phyloP scores from a whole-genome alignment of 1,284 basidiomycete species.

The Tylopilus orsonianus region DNA sequence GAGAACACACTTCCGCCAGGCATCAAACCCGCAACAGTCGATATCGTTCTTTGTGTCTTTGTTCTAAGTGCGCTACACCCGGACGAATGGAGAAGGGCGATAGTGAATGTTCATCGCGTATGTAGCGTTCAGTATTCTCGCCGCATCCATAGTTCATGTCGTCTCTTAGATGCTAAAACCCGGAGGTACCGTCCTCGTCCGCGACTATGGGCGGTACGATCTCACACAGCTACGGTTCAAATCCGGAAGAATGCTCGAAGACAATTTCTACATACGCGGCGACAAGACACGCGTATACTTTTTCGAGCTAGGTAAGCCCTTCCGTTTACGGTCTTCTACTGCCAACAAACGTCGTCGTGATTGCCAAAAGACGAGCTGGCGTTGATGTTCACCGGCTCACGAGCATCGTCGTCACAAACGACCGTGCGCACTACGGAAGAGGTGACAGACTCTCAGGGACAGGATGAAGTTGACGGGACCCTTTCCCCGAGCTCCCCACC shows the following conservation, averaged over 20 bases:
- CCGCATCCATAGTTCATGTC: not conserved
- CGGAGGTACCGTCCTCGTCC: constrained; percentile 79
- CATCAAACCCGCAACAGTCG: constrained; percentile 67
- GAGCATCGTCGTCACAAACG: constrained; percentile 39
- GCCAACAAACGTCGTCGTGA: not conserved
- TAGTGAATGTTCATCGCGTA: constrained; percentile 82
- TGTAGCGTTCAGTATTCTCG: constrained; percentile 12
- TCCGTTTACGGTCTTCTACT: not conserved
- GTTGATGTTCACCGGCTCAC: constrained; percentile 70
- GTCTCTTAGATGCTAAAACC: constrained; percentile 82
- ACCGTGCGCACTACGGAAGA: constrained; percentile 37
- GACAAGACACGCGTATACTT: constrained; percentile 98
- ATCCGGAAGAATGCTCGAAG: constrained; percentile 81
- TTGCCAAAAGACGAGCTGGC: constrained; percentile 71
- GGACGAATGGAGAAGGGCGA: constrained; percentile 84
- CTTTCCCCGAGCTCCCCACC: constrained; percentile 12
- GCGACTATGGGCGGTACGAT: constrained; percentile 96
- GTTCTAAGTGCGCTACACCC: constrained; percentile 95
- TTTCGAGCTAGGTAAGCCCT: constrained; percentile 72
- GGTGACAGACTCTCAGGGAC: constrained; percentile 35
- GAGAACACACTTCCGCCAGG: constrained; percentile 58
- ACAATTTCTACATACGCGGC: constrained; percentile 93
- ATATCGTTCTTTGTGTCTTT: constrained; percentile 92
- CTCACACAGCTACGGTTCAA: constrained; percentile 94
- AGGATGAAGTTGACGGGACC: constrained; percentile 33